Conservation (phyloP, 208 protist species). For the Trichomonas gallinae region DNA sequence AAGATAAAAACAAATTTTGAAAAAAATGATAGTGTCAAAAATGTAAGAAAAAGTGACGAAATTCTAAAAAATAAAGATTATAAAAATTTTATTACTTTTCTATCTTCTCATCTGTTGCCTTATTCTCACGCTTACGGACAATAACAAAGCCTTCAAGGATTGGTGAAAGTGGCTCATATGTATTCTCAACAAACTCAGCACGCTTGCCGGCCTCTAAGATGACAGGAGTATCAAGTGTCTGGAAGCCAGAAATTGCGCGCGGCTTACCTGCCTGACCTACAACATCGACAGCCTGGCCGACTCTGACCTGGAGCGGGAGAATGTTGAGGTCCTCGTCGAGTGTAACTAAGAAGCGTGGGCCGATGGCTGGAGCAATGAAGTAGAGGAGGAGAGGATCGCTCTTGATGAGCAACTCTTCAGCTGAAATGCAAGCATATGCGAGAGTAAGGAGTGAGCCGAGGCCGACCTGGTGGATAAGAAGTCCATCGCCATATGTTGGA, state of each 20-base stretch:
- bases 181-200: conserved; percentile 82
- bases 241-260: conserved; percentile 96
- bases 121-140: conserved; percentile 56
- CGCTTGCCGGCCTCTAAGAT: conserved; percentile 79
- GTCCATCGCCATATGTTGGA: conserved; percentile 75
- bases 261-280: conserved; percentile 87
- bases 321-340: conserved; percentile 79
- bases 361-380: conserved; percentile 67
- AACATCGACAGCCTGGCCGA: conserved; percentile 67
- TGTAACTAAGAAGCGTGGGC: conserved; percentile 83
- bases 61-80: not conserved
- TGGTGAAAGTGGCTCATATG: conserved; percentile 57
- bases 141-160: conserved; percentile 68
- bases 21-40: not conserved
- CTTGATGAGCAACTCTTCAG: conserved; percentile 58
- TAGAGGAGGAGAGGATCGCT: conserved; percentile 90
- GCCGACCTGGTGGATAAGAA: conserved; percentile 34
- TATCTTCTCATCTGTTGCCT: not conserved
- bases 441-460: conserved; percentile 56
- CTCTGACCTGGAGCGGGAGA: conserved; percentile 67
- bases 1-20: not conserved
- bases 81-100: not conserved
- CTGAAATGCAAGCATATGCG: conserved; percentile 70
- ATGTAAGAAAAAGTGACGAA: not conserved
- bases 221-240: conserved; percentile 93